Base-by-base conservation (phyloP, 352 stramenopile species). In the Elongisporangium prolatum region DNA sequence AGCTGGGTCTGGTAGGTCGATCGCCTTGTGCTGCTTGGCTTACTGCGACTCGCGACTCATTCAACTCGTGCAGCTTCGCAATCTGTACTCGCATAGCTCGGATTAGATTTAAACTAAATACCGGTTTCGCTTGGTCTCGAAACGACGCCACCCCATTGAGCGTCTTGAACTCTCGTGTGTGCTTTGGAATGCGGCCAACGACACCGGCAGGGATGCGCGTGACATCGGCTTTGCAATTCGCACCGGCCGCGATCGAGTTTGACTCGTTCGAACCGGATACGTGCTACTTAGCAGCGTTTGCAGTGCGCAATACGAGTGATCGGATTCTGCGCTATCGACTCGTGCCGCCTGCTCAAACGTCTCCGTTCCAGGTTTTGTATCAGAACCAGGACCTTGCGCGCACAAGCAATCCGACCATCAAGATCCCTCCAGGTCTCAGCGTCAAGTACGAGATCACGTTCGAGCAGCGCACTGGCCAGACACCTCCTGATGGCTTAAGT, bases 381-480 rank as follows among this genome's bases (percentile, higher is more conserved):
- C 61, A 74, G 4, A 60, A 69, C 54, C 70, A 77, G 13, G 77
- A 93, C 64, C 68, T 95, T 17, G 82, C 74, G n/a, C 59, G 69
- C 37, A 84, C 77, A 1, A 69, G 65, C 20, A 93, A 94, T 54
- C 71, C 80, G 22, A 95, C 79, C 0, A 63, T 88, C 11, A 70
- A 76, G 53, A 67, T 93, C 17, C 75, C 86, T 0, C 57, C 86
- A 2, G 86, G 84, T 9, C 69, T 95, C 2, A 71, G 67, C 52
- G 44, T 65, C 48, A 80, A 74, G 52, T 86, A 88, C 54, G 84
- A 95, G 21, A 66, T 95, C 9, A 56, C 76, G 6, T 95, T 93
- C 53, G 52, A 82, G 52, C 34, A 44, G 34, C 34, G 34, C 34
- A 13, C 34, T 1, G 34, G 34, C 4, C 34, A 44, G 11, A 4